Conservation (phyloP, 768 basidiomycete species). For the Boletus insuetus region DNA sequence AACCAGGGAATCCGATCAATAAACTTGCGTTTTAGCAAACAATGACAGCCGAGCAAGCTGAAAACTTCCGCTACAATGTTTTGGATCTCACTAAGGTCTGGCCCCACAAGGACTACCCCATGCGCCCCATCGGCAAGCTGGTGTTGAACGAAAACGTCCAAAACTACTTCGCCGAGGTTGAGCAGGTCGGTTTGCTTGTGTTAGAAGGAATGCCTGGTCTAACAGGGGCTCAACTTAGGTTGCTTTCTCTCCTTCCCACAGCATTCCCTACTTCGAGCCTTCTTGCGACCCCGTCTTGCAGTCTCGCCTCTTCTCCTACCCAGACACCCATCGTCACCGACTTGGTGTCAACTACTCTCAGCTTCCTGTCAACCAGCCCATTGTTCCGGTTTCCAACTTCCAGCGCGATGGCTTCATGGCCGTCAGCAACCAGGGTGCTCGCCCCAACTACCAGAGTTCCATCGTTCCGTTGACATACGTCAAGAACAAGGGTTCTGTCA, state of each 20-base stretch:
- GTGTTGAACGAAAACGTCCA: slow-evolving; percentile 74
- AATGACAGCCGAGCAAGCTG: slow-evolving; percentile 90
- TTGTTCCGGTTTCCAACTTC: slow-evolving; percentile 81
- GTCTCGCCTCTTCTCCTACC: slow-evolving; percentile 93
- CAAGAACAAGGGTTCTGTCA: slow-evolving; percentile 43
- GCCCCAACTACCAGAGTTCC: slow-evolving; percentile 86
- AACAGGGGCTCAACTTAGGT: slow-evolving; percentile 33
- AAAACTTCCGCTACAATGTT: slow-evolving; percentile 86
- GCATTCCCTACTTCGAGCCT: slow-evolving; percentile 85
- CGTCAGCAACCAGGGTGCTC: slow-evolving; percentile 74
- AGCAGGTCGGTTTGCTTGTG: slow-evolving; percentile 62
- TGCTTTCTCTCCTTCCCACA: slow-evolving; percentile 88
- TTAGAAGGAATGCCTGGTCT: slow-evolving; percentile 14
- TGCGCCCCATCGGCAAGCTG: slow-evolving; percentile 83
- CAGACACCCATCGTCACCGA: slow-evolving; percentile 83
- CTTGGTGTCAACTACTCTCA: slow-evolving; percentile 81
- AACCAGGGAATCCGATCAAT: neutral
- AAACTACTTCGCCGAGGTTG: slow-evolving; percentile 94
- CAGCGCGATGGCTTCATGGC: slow-evolving; percentile 78
- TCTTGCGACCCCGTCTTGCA: slow-evolving; percentile 92
- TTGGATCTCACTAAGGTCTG: slow-evolving; percentile 91
- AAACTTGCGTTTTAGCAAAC: slow-evolving; percentile 58
- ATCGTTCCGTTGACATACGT: slow-evolving; percentile 71
- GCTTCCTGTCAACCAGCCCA: slow-evolving; percentile 82
- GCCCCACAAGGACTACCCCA: slow-evolving; percentile 85